Conservation (phyloP, 2,329 filamentous ascomycete species). For the Penicillium sp. region DNA sequence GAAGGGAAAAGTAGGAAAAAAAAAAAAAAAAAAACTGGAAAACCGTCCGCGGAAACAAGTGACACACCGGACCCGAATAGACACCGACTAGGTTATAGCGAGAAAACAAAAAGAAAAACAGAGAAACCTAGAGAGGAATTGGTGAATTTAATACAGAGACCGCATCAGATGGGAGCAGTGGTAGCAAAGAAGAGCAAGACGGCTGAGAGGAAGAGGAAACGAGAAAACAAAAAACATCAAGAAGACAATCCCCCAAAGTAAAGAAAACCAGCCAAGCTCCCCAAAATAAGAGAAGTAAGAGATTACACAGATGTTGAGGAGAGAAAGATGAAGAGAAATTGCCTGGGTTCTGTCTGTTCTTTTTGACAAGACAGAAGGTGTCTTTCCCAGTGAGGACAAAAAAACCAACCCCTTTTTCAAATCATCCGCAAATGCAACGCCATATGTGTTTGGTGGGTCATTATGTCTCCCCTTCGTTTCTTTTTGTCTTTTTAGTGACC, state of each 20-base stretch:
- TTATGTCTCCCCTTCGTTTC: conserved; percentile 12
- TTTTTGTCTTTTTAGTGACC: conserved; percentile 39
- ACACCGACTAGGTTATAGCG: conserved; percentile 21
- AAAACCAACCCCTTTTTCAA: conserved; percentile 17
- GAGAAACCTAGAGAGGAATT: conserved; percentile 27
- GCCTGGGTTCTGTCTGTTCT: conserved; percentile 18
- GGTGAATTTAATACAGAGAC: conserved; percentile 37
- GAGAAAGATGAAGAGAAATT: conserved; percentile 27
- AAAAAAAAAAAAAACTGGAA: conserved; percentile 19
- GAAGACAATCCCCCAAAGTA: conserved; percentile 19
- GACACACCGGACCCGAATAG: conserved; percentile 23
- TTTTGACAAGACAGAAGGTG: conserved; percentile 11
- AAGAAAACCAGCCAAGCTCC: conserved; percentile 38
- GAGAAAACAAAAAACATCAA: conserved; percentile 21
- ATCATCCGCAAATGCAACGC: conserved; percentile 30
- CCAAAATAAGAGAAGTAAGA: conserved; percentile 36
- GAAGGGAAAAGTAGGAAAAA: conserved; percentile 20
- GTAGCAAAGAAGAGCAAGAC: conserved; percentile 28
- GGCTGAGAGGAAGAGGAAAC: neutral
- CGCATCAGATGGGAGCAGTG: conserved; percentile 24
- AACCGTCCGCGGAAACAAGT: conserved; percentile 20
- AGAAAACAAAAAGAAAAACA: conserved; percentile 18
- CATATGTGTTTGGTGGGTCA: conserved; percentile 30
- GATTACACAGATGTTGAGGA: conserved; percentile 41
- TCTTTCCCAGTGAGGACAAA: conserved; percentile 11